These are phyloP conservation scores for Emmonsiellopsis sp. DNA, from an alignment of 2,329 filamentous ascomycete genomes.

Conservation along the genomic window DNA sequence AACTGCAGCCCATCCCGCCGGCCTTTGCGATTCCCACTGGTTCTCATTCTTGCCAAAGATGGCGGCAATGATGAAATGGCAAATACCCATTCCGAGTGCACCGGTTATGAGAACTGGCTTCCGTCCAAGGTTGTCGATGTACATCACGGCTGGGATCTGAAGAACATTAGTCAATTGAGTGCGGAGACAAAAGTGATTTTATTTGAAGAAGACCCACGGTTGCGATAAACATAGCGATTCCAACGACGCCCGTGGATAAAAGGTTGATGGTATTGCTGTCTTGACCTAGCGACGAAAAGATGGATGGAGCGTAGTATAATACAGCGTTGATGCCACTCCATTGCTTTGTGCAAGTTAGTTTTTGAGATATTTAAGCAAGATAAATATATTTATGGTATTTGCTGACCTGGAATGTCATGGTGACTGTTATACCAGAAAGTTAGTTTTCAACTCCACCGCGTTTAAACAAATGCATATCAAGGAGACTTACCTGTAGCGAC, in stretches of 20 bases:
- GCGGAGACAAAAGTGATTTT: not conserved
- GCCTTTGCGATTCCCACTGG: constrained; percentile 45
- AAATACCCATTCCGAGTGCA: constrained; percentile 58
- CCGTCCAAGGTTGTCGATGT: constrained; percentile 23
- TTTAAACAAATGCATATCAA: not conserved
- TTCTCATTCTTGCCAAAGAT: constrained; percentile 55
- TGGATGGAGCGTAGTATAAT: constrained; percentile 27
- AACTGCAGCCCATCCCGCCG: constrained; percentile 58
- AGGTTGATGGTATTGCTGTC: constrained; percentile 18
- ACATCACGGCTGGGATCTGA: constrained; percentile 23
- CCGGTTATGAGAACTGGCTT: constrained; percentile 29
- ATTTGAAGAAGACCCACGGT: constrained; percentile 5
- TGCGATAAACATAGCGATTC: constrained; percentile 18
- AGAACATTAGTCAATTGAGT: not conserved
- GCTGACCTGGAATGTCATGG: constrained; percentile 23
- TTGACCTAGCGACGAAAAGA: constrained; percentile 18
- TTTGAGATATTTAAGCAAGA: constrained; percentile 12
- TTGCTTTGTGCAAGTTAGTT: constrained; percentile 40
- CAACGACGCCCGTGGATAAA: constrained; percentile 22
- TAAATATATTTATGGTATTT: not conserved
- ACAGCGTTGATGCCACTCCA: constrained; percentile 42
- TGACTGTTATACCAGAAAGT: constrained; percentile 42
- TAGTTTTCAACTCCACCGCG: constrained; percentile 37
- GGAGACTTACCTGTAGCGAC: constrained; percentile 34
- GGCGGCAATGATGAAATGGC: constrained; percentile 58